Conservation (phyloP, 2,329 filamentous ascomycete genomes). For the Nannizzia gypsea region DNA sequence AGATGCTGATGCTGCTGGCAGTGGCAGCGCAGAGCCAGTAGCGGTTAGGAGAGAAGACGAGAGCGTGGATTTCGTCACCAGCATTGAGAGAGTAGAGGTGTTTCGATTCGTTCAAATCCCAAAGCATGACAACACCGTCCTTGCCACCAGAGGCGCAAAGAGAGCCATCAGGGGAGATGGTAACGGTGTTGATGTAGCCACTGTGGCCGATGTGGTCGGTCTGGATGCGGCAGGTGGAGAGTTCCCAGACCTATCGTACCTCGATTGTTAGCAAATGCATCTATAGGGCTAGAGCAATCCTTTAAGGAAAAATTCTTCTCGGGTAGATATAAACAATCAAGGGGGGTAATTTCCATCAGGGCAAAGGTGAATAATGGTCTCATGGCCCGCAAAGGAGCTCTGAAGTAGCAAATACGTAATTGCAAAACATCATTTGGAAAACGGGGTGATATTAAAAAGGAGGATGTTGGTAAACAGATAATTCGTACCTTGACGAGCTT, state of each 20-base stretch:
- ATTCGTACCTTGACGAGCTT: slow-evolving; percentile 95
- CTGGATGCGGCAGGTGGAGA: slow-evolving; percentile 98
- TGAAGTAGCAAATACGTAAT: slow-evolving; percentile 99
- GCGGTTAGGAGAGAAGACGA: slow-evolving; percentile 99
- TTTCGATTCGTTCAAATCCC: slow-evolving; percentile 99
- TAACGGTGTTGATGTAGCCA: slow-evolving; percentile 99
- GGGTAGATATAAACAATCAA: slow-evolving; percentile 5
- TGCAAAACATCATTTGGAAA: slow-evolving; percentile 80
- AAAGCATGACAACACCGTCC: slow-evolving; percentile 99
- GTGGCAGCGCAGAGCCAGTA: slow-evolving; percentile 99
- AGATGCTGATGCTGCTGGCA: slow-evolving; percentile 97
- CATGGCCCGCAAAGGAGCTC: slow-evolving; percentile 78
- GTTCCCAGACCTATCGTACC: slow-evolving; percentile 78
- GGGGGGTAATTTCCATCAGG: slow-evolving; percentile 26
- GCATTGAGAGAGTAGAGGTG: slow-evolving; percentile 99
- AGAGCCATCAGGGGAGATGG: slow-evolving; percentile 98
- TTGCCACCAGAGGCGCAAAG: slow-evolving; percentile 98
- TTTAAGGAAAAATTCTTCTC: background rate
- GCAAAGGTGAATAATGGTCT: slow-evolving; percentile 83
- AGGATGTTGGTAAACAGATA: background rate
- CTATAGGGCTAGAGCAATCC: background rate
- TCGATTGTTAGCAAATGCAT: background rate
- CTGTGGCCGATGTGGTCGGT: slow-evolving; percentile 99
- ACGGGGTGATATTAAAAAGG: background rate
- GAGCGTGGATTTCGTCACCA: slow-evolving; percentile 99